Evolutionary conservation across 2,329 filamentous ascomycete genomes (phyloP).

Genomic region (Aureobasidium sp.): DNA sequence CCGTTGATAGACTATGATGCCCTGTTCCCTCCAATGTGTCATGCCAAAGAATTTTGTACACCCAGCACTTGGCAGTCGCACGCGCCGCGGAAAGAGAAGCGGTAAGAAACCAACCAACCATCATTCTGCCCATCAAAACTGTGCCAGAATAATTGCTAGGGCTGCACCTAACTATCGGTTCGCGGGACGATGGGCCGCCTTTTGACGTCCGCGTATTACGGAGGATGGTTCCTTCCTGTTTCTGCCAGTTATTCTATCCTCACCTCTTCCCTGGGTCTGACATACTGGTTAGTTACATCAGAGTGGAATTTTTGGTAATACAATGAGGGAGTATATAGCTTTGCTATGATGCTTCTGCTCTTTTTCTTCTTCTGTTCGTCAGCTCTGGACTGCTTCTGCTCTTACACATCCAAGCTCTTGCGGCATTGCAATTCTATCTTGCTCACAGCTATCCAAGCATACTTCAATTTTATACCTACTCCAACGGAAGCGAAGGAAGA

Average conservation of each 20-base stretch:
- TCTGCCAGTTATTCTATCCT: background rate
- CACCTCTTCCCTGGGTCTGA: background rate
- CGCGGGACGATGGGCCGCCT: background rate
- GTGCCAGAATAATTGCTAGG: background rate
- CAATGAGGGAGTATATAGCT: background rate
- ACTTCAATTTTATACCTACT: too few species aligned
- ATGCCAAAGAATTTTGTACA: background rate
- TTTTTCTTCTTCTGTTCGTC: background rate
- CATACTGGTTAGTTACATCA: too few species aligned
- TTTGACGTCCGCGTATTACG: background rate
- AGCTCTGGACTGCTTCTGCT: too few species aligned
- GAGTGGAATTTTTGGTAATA: too few species aligned
- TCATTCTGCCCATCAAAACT: background rate
- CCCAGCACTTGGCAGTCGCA: background rate
- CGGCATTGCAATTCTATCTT: too few species aligned
- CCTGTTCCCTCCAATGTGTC: background rate
- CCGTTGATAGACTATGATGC: background rate
- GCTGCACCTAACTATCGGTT: background rate
- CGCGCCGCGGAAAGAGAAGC: background rate
- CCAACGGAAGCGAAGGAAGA: too few species aligned
- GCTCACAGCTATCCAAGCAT: too few species aligned
- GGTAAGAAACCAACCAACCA: background rate
- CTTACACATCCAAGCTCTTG: too few species aligned
- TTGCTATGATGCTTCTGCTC: background rate
- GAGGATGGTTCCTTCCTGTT: background rate